Percentiles rank a stretch among this genome's conserved stretches.
Evolutionary conservation across 2,329 filamentous ascomycete genomes (phyloP).

Genomic region (Fusarium subtropicale): DNA sequence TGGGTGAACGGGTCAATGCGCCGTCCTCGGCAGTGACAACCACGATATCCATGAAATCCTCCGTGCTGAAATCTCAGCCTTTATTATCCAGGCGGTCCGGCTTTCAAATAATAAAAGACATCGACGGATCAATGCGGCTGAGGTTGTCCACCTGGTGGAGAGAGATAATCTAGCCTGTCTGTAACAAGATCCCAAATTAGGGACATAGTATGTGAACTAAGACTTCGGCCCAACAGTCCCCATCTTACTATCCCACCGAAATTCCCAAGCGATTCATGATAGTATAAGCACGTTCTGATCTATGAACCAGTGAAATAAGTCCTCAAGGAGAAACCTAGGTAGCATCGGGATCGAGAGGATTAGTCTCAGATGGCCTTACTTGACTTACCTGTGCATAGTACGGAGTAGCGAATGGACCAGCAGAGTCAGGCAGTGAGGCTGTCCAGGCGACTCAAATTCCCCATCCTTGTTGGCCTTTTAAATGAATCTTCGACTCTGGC

Average conservation of each 20-base stretch:
- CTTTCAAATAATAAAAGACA: neutral
- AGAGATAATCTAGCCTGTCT: neutral
- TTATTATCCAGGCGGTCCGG: neutral
- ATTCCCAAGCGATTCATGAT: neutral
- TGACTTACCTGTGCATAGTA: neutral
- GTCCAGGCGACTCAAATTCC: neutral
- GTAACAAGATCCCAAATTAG: neutral
- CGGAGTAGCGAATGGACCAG: constrained; percentile 1
- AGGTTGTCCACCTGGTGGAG: neutral
- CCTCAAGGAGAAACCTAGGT: neutral
- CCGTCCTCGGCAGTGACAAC: neutral
- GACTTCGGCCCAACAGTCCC: neutral
- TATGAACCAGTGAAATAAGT: constrained; percentile 5
- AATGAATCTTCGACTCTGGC: neutral
- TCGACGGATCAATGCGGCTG: neutral
- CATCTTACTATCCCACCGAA: neutral
- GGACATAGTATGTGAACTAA: neutral
- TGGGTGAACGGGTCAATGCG: constrained; percentile 1
- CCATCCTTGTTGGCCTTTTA: neutral
- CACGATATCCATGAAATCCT: constrained; percentile 2
- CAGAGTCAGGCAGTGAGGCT: neutral
- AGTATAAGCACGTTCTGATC: neutral
- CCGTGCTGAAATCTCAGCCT: constrained; percentile 3
- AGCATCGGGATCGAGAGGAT: neutral
- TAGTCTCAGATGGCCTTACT: constrained; percentile 5